A percentile compares a stretch with the other conserved stretches of the same genome.
Evolutionary conservation across 129 eudicot genomes (phyloP).

Genomic region (sunflower (Helianthus annuus)): DNA sequence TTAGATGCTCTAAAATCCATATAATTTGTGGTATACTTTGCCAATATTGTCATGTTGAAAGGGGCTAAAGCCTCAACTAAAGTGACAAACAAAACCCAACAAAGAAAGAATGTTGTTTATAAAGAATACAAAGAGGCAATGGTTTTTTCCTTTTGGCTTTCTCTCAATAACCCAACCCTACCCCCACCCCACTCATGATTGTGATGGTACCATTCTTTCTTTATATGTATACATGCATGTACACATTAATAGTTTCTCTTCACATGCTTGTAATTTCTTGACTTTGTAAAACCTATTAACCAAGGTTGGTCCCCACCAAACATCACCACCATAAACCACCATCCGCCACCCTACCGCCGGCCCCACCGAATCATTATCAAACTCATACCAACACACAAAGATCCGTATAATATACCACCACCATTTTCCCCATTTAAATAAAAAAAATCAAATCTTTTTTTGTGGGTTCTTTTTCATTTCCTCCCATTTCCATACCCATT

Average conservation of each 20-base stretch:
- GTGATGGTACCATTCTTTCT: conserved; percentile 36
- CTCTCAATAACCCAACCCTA: conserved; percentile 32
- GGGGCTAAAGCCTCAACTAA: not conserved
- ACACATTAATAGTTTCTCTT: not conserved
- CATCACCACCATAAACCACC: conserved; percentile 28
- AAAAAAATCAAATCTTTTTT: conserved; percentile 11
- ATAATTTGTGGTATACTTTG: not conserved
- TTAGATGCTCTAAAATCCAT: not conserved
- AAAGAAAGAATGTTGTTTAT: not conserved
- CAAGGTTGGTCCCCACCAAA: conserved; percentile 28
- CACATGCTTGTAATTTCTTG: conserved; percentile 24
- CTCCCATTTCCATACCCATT: conserved; percentile 25
- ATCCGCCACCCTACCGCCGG: conserved; percentile 26
- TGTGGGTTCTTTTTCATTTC: conserved; percentile 22
- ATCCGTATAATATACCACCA: conserved; percentile 35
- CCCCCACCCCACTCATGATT: not conserved
- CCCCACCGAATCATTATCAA: conserved; percentile 42
- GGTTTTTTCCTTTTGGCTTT: conserved; percentile 28
- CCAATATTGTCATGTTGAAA: not conserved
- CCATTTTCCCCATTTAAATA: not conserved
- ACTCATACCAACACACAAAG: conserved; percentile 22
- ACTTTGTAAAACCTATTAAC: conserved; percentile 27
- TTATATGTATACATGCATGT: not conserved
- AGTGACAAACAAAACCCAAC: too few species aligned
- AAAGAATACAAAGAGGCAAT: not conserved